phyloP scores from a whole-genome alignment of 805 yeast genomes.

The Komagataella populi region DNA sequence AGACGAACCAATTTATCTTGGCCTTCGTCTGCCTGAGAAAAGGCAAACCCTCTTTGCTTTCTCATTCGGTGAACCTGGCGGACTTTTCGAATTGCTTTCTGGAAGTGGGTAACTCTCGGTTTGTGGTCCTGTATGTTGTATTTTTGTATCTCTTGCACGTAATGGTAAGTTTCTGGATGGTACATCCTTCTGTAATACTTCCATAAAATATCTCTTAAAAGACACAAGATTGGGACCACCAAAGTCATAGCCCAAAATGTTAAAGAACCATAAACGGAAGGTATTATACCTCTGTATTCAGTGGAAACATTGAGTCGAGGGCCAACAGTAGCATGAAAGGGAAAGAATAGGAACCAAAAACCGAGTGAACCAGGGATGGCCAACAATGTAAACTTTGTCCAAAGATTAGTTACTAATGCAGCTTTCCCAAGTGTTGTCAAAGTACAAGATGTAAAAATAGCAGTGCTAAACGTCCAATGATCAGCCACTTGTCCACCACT shows the following conservation, averaged over 20 bases:
- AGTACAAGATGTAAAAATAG: constrained; percentile 75
- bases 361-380: constrained; percentile 92
- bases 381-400: constrained; percentile 86
- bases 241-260: constrained; percentile 76
- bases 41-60: constrained; percentile 97
- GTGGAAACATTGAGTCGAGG: constrained; percentile 71
- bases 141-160: constrained; percentile 94
- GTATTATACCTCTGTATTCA: constrained; percentile 73
- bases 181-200: constrained; percentile 88
- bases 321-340: constrained; percentile 74
- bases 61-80: constrained; percentile 97
- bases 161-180: constrained; percentile 84
- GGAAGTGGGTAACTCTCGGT: constrained; percentile 95
- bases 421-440: constrained; percentile 92
- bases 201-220: constrained; percentile 85
- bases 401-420: constrained; percentile 76
- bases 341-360: constrained; percentile 78
- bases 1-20: constrained; percentile 86
- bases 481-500: constrained; percentile 61
- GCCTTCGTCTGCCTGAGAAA: constrained; percentile 90
- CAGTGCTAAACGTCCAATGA: constrained; percentile 94
- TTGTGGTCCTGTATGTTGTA: constrained; percentile 85
- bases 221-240: constrained; percentile 64
- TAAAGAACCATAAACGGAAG: constrained; percentile 62
- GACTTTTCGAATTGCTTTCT: constrained; percentile 90